Percentiles rank a stretch among this genome's conserved stretches.
phyloP scores from a whole-genome alignment of 73 alveolate genomes.

The Paramecium biaurelia region DNA sequence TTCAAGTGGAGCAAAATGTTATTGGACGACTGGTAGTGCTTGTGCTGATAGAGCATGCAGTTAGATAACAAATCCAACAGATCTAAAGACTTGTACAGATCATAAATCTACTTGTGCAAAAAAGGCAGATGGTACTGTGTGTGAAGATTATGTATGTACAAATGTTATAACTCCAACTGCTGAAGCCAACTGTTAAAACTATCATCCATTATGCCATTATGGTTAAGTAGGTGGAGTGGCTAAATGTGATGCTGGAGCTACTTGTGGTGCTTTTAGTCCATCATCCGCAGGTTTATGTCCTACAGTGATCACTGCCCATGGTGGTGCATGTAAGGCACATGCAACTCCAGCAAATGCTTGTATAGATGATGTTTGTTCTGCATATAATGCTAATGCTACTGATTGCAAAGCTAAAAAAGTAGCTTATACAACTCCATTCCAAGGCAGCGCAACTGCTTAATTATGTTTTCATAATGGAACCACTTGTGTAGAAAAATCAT shows the following conservation, averaged over 20 bases:
- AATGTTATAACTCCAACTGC: not conserved
- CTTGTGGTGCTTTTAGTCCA: not conserved
- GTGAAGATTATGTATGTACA: not conserved
- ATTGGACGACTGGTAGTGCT: not conserved
- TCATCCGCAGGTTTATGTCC: not conserved
- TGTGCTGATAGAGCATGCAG: slow-evolving; percentile 36
- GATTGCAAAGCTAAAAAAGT: not conserved
- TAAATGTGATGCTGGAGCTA: not conserved
- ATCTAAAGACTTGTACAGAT: not conserved
- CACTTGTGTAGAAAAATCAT: not conserved
- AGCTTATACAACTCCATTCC: not conserved
- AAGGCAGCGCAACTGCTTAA: not conserved
- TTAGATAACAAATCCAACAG: not conserved
- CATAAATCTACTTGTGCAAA: not conserved
- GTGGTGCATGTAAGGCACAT: not conserved
- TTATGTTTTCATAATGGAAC: not conserved
- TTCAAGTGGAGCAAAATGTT: not conserved
- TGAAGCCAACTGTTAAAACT: not conserved
- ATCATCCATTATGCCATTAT: not conserved
- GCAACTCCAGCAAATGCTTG: not conserved
- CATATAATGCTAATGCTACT: not conserved
- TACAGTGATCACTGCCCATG: not conserved
- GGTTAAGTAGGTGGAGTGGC: not conserved
- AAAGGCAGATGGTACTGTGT: not conserved
- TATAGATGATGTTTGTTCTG: not conserved